phyloP scores from a whole-genome alignment of 352 stramenopile species.

The Pythium volutum region DNA sequence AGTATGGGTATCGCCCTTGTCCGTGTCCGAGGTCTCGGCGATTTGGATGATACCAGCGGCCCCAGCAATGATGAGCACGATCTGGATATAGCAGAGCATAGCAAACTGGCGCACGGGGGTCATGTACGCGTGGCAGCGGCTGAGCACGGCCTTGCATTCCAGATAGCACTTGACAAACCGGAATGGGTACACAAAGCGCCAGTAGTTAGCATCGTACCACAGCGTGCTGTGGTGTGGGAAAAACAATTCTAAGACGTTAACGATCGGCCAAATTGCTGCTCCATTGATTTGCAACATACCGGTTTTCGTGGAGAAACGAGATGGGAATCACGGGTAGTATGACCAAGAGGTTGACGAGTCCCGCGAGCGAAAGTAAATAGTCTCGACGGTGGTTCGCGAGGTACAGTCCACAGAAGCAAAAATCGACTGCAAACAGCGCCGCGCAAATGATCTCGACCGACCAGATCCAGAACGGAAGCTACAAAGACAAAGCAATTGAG shows the following conservation, averaged over 20 bases:
- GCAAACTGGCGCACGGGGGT: constrained; percentile 80
- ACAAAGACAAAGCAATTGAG: too few relatives aligned
- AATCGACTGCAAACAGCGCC: constrained; percentile 61
- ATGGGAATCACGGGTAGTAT: constrained; percentile 74
- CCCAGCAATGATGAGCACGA: constrained; percentile 70
- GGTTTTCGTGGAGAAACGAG: constrained; percentile 70
- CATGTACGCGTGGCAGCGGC: constrained; percentile 73
- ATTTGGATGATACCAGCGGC: constrained; percentile 84
- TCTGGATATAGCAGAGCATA: constrained; percentile 80
- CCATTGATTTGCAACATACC: constrained; percentile 37
- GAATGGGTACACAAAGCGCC: constrained; percentile 81
- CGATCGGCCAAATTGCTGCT: not conserved
- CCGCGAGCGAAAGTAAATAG: constrained; percentile 56
- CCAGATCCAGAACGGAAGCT: constrained; percentile 50
- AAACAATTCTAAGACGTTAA: not conserved
- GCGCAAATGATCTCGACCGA: constrained; percentile 63
- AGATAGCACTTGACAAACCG: constrained; percentile 84
- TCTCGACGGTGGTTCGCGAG: constrained; percentile 62
- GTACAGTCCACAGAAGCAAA: constrained; percentile 68
- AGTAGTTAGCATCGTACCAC: constrained; percentile 73
- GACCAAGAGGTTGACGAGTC: constrained; percentile 53
- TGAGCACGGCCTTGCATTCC: constrained; percentile 67
- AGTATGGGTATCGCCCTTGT: constrained; percentile 43
- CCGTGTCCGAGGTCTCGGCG: constrained; percentile 70
- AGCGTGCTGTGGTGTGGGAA: constrained; percentile 41